Conservation (phyloP, 2,329 filamentous ascomycete species). For the Trichothecium roseum region DNA sequence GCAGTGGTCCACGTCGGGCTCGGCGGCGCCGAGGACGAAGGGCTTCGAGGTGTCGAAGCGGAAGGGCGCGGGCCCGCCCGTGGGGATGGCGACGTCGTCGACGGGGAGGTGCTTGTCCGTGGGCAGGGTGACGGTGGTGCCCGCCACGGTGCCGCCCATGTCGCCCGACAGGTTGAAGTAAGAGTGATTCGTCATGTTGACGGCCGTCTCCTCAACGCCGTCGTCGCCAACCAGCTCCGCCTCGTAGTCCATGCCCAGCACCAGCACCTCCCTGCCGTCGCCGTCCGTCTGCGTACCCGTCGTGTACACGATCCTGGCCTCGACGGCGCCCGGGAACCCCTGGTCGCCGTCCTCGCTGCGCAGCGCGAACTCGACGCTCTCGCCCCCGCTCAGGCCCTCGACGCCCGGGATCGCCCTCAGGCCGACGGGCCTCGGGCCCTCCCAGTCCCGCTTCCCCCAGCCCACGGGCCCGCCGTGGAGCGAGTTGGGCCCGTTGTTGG, state of each 20-base stretch:
- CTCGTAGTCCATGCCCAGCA: constrained; percentile 83
- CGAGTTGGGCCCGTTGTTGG: constrained; percentile 70
- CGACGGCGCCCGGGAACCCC: constrained; percentile 79
- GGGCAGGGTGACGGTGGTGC: constrained; percentile 56
- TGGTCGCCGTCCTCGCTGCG: constrained; percentile 74
- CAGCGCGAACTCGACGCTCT: constrained; percentile 56
- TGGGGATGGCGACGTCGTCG: constrained; percentile 65
- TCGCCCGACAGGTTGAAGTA: constrained; percentile 55
- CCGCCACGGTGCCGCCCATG: constrained; percentile 36
- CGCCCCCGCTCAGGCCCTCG: constrained; percentile 45
- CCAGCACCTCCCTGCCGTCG: constrained; percentile 51
- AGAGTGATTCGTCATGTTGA: constrained; percentile 94
- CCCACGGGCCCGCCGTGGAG: constrained; percentile 63
- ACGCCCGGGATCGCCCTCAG: constrained; percentile 37
- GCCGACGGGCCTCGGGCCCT: constrained; percentile 57
- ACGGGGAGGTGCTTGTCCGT: constrained; percentile 60
- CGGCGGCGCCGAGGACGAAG: constrained; percentile 61
- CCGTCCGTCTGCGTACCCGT: constrained; percentile 52
- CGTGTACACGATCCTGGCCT: constrained; percentile 69
- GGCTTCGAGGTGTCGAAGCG: constrained; percentile 54
- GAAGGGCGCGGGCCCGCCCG: constrained; percentile 52
- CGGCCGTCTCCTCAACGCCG: constrained; percentile 75
- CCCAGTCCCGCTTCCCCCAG: constrained; percentile 73
- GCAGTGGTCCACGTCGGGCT: constrained; percentile 80
- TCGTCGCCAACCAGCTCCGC: constrained; percentile 67